Base-by-base conservation (phyloP, 2,329 filamentous ascomycete genomes). In the Phaeosphaeriaceae sp. region DNA sequence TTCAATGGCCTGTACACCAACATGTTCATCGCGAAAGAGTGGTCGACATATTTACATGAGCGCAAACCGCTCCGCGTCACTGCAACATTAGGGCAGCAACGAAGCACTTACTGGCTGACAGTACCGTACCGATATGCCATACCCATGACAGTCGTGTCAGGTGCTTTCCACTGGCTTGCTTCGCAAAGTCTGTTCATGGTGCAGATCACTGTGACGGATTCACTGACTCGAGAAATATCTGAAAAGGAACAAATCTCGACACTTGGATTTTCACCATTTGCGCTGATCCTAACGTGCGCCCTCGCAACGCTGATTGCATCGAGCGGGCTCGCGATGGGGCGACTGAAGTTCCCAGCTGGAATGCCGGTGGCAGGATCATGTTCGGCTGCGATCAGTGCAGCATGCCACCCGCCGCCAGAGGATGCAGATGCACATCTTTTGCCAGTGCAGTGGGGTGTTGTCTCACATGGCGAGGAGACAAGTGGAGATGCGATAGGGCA, bases 21-120 rank as follows among this genome's bases (percentile, higher is more conserved):
- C 7, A 83, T 85, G 73, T 73, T 83, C 1, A 63, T 82, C 0
- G 80, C 79, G 0, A 65, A 72, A 6, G 85, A 87, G 68, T 87
- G 79, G 69, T 77, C 72, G 40, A 61, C 65, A 0, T 84, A 80
- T 67, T 68, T 74, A 1, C 19, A 55, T 0, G 2, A 63, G 0
- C 69, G 69, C 4, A 81, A 79, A 52, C 46, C 65, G 0, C 71
- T 82, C 0, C 73, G 80, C 1, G 80, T 82, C 1, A 79, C 77
- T 1, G 27, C 45, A 1, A 78, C 79, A 0, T 36, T 57, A 1
- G 78, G 72, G 4, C 42, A 63, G 7, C 81, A 83, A 46, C 72
- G 79, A 17, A 60, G 50, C n/a, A 81, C 77, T 0, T 80, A 82
- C 50, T 81, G 75, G 59, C 74, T 81, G 4, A 69, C 76, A 20